These are phyloP conservation scores for Oryza brachyantha DNA, from an alignment of 176 grass and related monocot genomes.

Conservation along the genomic window DNA sequence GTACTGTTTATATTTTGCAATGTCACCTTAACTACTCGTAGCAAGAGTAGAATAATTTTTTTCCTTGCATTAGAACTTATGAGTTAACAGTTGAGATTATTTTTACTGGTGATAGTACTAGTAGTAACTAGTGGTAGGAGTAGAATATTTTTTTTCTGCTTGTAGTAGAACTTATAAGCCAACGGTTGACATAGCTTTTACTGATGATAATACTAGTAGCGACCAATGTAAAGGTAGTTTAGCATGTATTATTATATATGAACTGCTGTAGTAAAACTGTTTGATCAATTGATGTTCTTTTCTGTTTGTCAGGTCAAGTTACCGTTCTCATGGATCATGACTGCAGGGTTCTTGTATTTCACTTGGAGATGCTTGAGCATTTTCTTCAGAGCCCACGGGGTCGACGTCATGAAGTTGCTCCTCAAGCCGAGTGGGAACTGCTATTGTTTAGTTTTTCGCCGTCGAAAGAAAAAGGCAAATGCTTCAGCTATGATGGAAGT, in stretches of 20 bases:
- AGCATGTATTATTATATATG: not conserved
- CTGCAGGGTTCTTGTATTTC: slow-evolving; percentile 68
- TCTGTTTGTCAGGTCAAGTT: not conserved
- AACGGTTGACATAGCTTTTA: too few species aligned
- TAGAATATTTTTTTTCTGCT: too few species aligned
- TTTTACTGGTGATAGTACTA: too few species aligned
- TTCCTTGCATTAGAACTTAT: too few species aligned
- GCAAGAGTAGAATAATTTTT: too few species aligned
- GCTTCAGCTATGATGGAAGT: not conserved
- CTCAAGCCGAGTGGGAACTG: slow-evolving; percentile 11
- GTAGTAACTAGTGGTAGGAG: too few species aligned
- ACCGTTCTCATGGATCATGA: slow-evolving; percentile 95
- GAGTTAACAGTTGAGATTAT: too few species aligned
- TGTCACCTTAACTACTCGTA: too few species aligned
- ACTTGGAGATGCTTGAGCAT: slow-evolving; percentile 69
- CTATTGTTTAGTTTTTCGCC: not conserved
- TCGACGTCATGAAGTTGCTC: not conserved
- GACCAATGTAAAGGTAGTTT: too few species aligned
- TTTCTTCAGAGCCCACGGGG: slow-evolving; percentile 72
- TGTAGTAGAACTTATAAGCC: too few species aligned
- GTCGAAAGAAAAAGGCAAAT: not conserved
- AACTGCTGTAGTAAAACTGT: not conserved
- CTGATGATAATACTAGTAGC: too few species aligned
- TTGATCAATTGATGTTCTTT: not conserved
- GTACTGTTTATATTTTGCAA: too few species aligned